A percentile compares a stretch with the other conserved stretches of the same genome.
Evolutionary conservation across 2,329 filamentous ascomycete genomes (phyloP).

Genomic region (Botrytis tulipae): DNA sequence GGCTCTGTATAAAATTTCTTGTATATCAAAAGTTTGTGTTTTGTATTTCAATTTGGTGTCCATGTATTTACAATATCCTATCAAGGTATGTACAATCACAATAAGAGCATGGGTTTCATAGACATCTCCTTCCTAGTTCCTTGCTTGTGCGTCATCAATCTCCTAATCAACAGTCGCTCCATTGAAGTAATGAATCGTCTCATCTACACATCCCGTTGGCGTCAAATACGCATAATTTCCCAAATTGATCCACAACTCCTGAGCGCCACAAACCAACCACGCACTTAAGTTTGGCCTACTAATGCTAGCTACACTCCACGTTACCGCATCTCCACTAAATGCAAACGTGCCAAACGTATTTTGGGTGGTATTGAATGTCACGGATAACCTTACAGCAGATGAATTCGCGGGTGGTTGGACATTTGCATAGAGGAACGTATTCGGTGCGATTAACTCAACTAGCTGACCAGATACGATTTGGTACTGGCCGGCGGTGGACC

Average conservation of each 20-base stretch:
- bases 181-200: conserved; percentile 52
- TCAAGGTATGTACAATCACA: conserved; percentile 15
- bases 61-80: conserved; percentile 10
- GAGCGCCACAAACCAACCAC: conserved; percentile 56
- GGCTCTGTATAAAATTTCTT: neutral
- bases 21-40: conserved; percentile 7
- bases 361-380: conserved; percentile 50
- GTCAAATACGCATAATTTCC: conserved; percentile 59
- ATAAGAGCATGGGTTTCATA: neutral
- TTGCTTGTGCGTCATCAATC: neutral
- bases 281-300: conserved; percentile 54
- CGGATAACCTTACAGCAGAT: conserved; percentile 48
- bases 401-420: conserved; percentile 38
- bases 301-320: conserved; percentile 51
- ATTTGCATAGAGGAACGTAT: conserved; percentile 32
- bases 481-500: conserved; percentile 57
- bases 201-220: conserved; percentile 55
- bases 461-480: conserved; percentile 54
- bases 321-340: conserved; percentile 57
- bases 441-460: conserved; percentile 46
- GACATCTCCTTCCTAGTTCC: neutral
- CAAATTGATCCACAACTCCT: conserved; percentile 56
- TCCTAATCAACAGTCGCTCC: conserved; percentile 38
- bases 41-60: neutral
- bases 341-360: conserved; percentile 56